A percentile compares a stretch with the other conserved stretches of the same genome.
Conservation (phyloP, 805 yeast species). For the Sungouiella thailandica region DNA sequence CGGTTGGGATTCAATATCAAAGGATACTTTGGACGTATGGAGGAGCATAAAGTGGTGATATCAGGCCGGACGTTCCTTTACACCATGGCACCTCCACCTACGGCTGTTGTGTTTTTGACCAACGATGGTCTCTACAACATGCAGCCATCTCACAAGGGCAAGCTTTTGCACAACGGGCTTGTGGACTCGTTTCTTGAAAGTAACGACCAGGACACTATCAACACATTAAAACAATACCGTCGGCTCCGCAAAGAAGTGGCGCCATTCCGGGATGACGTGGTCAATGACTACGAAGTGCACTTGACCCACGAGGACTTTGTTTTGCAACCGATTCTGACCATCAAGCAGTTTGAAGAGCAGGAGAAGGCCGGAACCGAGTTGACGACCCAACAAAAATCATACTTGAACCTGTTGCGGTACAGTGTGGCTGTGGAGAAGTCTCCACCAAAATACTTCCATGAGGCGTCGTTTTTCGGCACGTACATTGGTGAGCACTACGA, state of each 20-base stretch:
- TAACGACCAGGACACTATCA: conserved; percentile 7
- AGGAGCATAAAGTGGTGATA: conserved; percentile 12
- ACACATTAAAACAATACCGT: conserved; percentile 19
- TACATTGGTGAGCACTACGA: conserved; percentile 23
- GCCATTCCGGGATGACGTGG: conserved; percentile 19
- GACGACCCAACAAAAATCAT: conserved; percentile 6
- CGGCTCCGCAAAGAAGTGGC: conserved; percentile 14
- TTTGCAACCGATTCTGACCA: conserved; percentile 16
- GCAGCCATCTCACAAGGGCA: conserved; percentile 10
- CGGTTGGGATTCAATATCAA: conserved; percentile 20
- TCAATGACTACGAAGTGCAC: conserved; percentile 22
- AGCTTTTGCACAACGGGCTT: conserved; percentile 18
- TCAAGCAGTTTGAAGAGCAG: conserved; percentile 6
- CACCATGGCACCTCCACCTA: conserved; percentile 29
- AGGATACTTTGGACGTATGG: conserved; percentile 12
- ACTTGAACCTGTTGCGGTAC: conserved; percentile 10
- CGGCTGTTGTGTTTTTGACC: conserved; percentile 20
- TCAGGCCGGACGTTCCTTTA: conserved; percentile 20
- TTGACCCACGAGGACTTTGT: conserved; percentile 25
- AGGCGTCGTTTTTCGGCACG: conserved; percentile 26
- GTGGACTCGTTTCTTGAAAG: conserved; percentile 18
- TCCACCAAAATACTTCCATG: conserved; percentile 39
- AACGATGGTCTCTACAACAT: conserved; percentile 31
- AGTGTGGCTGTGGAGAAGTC: conserved; percentile 5
- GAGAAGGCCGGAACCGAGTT: conserved; percentile 10